A percentile compares a stretch with the other conserved stretches of the same genome.
phyloP scores from a whole-genome alignment of 2,329 filamentous ascomycete genomes.

The Lachnellula occidentalis region DNA sequence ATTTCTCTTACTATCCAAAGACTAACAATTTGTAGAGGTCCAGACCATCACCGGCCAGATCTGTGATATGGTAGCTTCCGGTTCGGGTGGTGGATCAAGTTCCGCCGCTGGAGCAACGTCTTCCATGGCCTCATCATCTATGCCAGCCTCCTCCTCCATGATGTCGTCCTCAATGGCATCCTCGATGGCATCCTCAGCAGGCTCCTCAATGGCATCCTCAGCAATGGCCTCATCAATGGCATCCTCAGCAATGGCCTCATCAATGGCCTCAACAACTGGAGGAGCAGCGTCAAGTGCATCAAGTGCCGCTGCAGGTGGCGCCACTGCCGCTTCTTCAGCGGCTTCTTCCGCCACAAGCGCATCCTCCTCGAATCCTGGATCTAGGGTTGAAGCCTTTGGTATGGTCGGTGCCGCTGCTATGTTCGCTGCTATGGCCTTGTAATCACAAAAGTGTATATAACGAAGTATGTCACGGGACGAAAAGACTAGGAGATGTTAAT shows the following conservation, averaged over 20 bases:
- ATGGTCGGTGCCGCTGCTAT: slow-evolving; percentile 14
- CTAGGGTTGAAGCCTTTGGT: slow-evolving; percentile 6
- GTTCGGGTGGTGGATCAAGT: too few species aligned
- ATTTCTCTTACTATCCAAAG: background rate
- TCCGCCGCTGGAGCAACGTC: too few species aligned
- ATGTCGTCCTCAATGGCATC: too few species aligned
- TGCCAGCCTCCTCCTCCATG: background rate
- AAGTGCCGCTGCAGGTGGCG: slow-evolving; percentile 4
- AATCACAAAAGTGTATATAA: background rate
- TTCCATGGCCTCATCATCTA: background rate
- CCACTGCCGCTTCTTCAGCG: background rate
- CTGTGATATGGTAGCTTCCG: slow-evolving; percentile 1
- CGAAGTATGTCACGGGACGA: background rate
- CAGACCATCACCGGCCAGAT: slow-evolving; percentile 16
- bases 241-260: background rate
- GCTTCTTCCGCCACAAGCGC: slow-evolving; percentile 3
- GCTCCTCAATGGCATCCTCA: background rate
- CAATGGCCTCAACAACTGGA: background rate
- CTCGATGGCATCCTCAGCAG: background rate
- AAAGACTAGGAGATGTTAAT: background rate
- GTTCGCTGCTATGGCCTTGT: slow-evolving; percentile 20
- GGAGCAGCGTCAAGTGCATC: background rate
- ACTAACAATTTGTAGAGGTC: slow-evolving; percentile 4
- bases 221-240: background rate
- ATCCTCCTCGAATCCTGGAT: slow-evolving; percentile 3